Percentiles rank a stretch among this genome's conserved stretches.
phyloP scores from a whole-genome alignment of 352 stramenopile species.

The Pythium plurisporium region DNA sequence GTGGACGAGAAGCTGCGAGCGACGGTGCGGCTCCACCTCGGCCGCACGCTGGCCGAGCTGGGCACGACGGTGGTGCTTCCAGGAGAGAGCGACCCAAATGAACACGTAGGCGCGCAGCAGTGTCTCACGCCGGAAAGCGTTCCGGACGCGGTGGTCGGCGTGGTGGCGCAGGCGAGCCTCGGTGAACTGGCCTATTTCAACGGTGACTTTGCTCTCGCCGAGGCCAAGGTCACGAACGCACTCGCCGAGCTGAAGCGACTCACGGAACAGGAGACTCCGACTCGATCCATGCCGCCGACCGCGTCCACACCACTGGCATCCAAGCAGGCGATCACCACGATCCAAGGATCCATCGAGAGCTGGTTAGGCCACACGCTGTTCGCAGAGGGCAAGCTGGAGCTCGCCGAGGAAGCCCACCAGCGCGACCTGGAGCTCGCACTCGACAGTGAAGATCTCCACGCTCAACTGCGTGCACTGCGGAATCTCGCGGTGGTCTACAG shows the following conservation, averaged over 20 bases:
- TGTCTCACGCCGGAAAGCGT: slow-evolving; percentile 18
- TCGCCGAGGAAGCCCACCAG: slow-evolving; percentile 43
- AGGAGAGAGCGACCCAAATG: background rate
- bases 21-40: slow-evolving; percentile 44
- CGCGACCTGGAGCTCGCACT: slow-evolving; percentile 44
- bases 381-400: slow-evolving; percentile 33
- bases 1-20: slow-evolving; percentile 33
- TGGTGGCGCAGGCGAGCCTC: slow-evolving; percentile 22
- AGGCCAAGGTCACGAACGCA: slow-evolving; percentile 34
- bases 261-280: no score
- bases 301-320: background rate
- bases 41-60: slow-evolving; percentile 27
- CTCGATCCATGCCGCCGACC: no score
- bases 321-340: slow-evolving; percentile 32
- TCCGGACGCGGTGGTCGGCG: slow-evolving; percentile 9
- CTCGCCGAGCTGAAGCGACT: slow-evolving; percentile 22
- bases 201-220: slow-evolving; percentile 37
- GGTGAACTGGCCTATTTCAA: slow-evolving; percentile 39
- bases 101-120: slow-evolving; percentile 18
- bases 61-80: slow-evolving; percentile 11
- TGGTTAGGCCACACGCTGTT: slow-evolving; percentile 44
- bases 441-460: slow-evolving; percentile 45
- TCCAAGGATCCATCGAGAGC: slow-evolving; percentile 43
- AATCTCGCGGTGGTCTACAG: slow-evolving; percentile 54
- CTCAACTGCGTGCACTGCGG: slow-evolving; percentile 42